Evolutionary conservation across 1,284 basidiomycete species (phyloP), one percentile per base, ranked within the genome.

Genomic region (Ceratobasidium papillatum): DNA sequence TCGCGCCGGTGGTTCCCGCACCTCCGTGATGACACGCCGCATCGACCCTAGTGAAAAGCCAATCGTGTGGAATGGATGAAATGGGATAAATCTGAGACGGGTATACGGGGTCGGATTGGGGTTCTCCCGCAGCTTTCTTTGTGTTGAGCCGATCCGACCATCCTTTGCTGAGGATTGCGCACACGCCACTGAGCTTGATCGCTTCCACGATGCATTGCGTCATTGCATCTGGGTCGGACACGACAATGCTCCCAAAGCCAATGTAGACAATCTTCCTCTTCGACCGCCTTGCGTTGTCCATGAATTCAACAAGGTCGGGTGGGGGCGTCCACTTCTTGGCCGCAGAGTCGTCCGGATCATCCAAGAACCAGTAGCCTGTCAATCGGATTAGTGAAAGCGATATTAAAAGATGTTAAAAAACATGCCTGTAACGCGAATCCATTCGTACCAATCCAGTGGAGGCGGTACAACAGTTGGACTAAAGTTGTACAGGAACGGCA

Each of bases 11-110:
- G 0, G 97, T 98, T 22, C 97, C 97, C 3, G 97, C 95, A 65
- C 97, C 97, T 75, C 97, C 96, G 80, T 99, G 97, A 85, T 99
- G 97, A 78, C 96, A 98, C 25, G 95, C 95, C 12, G 96, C 97
- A 80, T 98, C 94, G 77, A 99, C 94, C 66, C 91, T 88, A 75
- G 89, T 89, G 86, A 99, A 99, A 43, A 99, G 84, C 98, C 98
- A 99, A 80, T 98, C 95, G 80, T 99, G 97, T 49, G 97, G 97
- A 63, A 99, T 89, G 1, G 95, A 95, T 32, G 91, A 86, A 75
- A 99, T 91, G 1, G 90, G 83, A 81, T 92, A 96, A 77, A 96
- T 95, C 80, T 92, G 87, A 73, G 87, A 84, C 9, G 94, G 92
- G 68, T 93, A 83, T 22, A 90, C 87, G 77, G 90, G 90, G 77